Evolutionary conservation across 2,329 filamentous ascomycete species (phyloP).

Genomic region (Juglanconis oblonga): DNA sequence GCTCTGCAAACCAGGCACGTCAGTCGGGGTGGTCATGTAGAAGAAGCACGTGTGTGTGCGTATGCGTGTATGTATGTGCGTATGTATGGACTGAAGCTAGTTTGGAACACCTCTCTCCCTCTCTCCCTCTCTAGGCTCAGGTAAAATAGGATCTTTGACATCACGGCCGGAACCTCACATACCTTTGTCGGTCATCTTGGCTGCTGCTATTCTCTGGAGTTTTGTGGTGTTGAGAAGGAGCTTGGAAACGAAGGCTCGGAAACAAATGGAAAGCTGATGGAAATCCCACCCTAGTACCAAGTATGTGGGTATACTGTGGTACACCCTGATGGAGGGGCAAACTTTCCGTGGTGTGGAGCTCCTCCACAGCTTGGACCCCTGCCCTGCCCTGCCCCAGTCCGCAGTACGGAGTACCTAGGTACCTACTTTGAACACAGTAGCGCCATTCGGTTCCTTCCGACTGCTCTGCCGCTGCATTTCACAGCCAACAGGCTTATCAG

Average conservation of each 20-base stretch:
- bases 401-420: background rate
- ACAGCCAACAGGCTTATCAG: background rate
- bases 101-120: too few relatives aligned
- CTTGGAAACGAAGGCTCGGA: background rate
- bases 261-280: constrained; percentile 19
- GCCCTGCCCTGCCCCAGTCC: background rate
- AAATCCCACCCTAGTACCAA: constrained; percentile 13
- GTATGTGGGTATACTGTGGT: constrained; percentile 5
- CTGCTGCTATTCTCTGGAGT: background rate
- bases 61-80: background rate
- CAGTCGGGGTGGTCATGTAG: constrained; percentile 11
- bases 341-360: constrained; percentile 12
- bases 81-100: too few relatives aligned
- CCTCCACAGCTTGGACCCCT: background rate
- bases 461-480: background rate
- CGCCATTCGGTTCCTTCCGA: background rate
- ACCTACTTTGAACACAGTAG: background rate
- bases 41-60: too few relatives aligned
- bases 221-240: background rate
- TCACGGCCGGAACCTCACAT: background rate
- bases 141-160: background rate
- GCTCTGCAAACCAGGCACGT: constrained; percentile 38
- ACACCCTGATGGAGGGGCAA: constrained; percentile 21
- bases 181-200: constrained; percentile 42
- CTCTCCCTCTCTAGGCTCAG: too few relatives aligned